These are phyloP conservation scores for Diaporthe ilicicola DNA, from an alignment of 2,329 filamentous ascomycete genomes.

Conservation along the genomic window DNA sequence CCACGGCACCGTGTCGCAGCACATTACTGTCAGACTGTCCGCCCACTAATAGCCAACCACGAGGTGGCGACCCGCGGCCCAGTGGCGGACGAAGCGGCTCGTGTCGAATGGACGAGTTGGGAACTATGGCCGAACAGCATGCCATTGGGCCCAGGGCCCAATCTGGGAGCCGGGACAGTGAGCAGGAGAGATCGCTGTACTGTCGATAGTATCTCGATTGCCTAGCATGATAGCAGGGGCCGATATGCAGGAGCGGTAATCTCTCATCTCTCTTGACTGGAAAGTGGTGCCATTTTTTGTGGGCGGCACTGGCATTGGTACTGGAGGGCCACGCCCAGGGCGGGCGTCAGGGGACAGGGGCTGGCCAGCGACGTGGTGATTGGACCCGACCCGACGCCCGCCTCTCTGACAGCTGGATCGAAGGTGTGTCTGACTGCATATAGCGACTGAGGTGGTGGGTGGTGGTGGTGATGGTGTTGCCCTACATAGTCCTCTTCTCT, in stretches of 20 bases:
- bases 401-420: conserved; percentile 36
- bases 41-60: conserved; percentile 8
- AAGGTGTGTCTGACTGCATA: conserved; percentile 29
- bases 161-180: conserved; percentile 23
- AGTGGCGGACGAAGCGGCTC: conserved; percentile 20
- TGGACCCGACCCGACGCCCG: conserved; percentile 31
- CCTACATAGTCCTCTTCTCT: neutral
- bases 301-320: conserved; percentile 27
- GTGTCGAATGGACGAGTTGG: conserved; percentile 23
- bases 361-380: conserved; percentile 31
- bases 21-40: conserved; percentile 12
- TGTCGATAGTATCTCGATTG: conserved; percentile 31
- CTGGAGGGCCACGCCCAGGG: conserved; percentile 13
- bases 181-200: conserved; percentile 27
- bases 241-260: conserved; percentile 28
- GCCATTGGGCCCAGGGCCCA: conserved; percentile 15
- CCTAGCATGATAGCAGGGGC: conserved; percentile 26
- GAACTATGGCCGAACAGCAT: conserved; percentile 18
- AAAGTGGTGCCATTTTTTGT: conserved; percentile 38
- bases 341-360: conserved; percentile 13
- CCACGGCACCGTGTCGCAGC: conserved; percentile 15
- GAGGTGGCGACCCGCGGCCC: conserved; percentile 16
- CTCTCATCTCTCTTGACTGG: conserved; percentile 34
- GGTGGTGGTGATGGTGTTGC: neutral
- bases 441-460: conserved; percentile 4